A percentile compares a stretch with the other conserved stretches of the same genome.
Conservation (phyloP, 352 stramenopile species). For the Phytophthora rubi region DNA sequence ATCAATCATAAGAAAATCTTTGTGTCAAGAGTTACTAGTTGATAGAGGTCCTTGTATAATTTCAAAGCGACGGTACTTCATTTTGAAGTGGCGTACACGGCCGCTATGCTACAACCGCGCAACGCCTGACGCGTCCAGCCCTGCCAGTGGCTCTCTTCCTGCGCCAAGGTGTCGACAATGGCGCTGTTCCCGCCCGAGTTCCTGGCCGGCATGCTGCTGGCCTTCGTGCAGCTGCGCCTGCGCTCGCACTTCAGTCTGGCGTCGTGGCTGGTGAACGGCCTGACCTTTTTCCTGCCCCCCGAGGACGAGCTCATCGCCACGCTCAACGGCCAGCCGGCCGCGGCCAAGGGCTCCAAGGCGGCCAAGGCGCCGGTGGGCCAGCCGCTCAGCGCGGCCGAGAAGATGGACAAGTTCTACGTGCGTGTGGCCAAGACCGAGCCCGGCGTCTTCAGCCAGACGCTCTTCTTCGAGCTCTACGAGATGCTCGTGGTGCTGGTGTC, state of each 20-base stretch:
- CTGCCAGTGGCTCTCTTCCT: conserved; percentile 3
- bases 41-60: no score
- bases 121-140: background rate
- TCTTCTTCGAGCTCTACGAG: conserved; percentile 88
- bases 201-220: conserved; percentile 68
- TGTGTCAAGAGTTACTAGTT: no score
- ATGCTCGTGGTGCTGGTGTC: conserved; percentile 77
- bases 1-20: no score
- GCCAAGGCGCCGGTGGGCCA: conserved; percentile 15
- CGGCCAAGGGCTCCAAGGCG: conserved; percentile 21
- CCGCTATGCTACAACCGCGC: background rate
- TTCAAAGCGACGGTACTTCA: background rate
- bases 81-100: background rate
- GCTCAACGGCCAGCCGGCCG: conserved; percentile 58
- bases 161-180: conserved; percentile 35
- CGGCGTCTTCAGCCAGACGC: conserved; percentile 69
- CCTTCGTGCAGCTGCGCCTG: conserved; percentile 76
- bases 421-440: conserved; percentile 70
- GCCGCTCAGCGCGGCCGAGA: conserved; percentile 63
- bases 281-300: conserved; percentile 81
- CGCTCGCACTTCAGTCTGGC: conserved; percentile 65
- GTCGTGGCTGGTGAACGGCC: conserved; percentile 58
- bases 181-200: conserved; percentile 80
- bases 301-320: conserved; percentile 73
- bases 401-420: conserved; percentile 78